Evolutionary conservation across 2,329 filamentous ascomycete species (phyloP).

Genomic region (Coniochaeta sp.): DNA sequence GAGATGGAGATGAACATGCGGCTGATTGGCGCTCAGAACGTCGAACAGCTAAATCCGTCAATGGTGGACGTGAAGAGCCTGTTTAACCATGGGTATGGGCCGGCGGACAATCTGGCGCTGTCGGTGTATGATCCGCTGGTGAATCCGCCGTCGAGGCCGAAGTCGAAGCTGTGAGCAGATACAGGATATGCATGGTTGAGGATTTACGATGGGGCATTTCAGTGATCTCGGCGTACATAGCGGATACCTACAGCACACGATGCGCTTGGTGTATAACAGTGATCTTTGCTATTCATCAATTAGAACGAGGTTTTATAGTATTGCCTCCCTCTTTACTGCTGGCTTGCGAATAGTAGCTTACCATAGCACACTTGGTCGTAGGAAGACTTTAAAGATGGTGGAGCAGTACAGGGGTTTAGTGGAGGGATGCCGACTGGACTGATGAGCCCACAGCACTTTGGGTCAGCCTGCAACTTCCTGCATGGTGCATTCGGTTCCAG

Average conservation of each 20-base stretch:
- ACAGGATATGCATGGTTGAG: not conserved
- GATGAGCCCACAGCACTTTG: too few species aligned
- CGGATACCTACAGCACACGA: not conserved
- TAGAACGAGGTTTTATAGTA: not conserved
- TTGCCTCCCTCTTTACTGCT: too few species aligned
- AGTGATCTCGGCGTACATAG: not conserved
- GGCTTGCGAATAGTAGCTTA: not conserved
- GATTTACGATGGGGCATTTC: not conserved
- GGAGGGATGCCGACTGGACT: too few species aligned
- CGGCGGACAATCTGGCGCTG: slow-evolving; percentile 37
- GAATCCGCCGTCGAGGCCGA: slow-evolving; percentile 40
- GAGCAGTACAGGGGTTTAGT: not conserved
- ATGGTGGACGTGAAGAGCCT: slow-evolving; percentile 73
- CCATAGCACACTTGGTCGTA: too few species aligned
- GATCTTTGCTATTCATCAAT: not conserved
- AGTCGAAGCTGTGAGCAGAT: slow-evolving; percentile 38
- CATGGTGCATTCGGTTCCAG: not conserved
- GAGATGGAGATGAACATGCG: slow-evolving; percentile 99
- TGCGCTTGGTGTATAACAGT: not conserved
- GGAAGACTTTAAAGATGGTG: not conserved
- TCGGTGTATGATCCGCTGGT: slow-evolving; percentile 47
- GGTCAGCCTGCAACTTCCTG: not conserved
- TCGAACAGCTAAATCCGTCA: slow-evolving; percentile 73
- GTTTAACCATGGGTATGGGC: slow-evolving; percentile 40
- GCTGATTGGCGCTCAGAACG: slow-evolving; percentile 68